Conservation (phyloP, 371 early-diverging fungal genomes). For the Lichtheimia ornata region DNA sequence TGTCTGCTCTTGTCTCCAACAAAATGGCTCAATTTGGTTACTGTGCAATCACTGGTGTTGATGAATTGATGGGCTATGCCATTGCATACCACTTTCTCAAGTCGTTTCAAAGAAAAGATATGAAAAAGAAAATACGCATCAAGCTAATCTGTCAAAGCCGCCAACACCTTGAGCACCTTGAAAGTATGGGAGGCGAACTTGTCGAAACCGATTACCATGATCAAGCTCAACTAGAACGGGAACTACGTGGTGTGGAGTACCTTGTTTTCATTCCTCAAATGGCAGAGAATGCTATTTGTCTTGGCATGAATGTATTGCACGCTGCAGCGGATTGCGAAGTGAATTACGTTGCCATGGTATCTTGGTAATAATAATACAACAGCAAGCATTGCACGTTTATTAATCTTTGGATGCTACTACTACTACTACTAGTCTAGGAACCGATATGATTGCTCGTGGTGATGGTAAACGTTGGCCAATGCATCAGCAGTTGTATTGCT, state of each 20-base stretch:
- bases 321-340: slow-evolving; percentile 20
- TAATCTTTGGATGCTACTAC: slow-evolving; percentile 1
- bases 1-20: no score
- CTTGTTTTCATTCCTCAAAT: slow-evolving; percentile 30
- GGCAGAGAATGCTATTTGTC: slow-evolving; percentile 21
- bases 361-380: slow-evolving; percentile 22
- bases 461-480: background rate
- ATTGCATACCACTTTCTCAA: slow-evolving; percentile 26
- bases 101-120: slow-evolving; percentile 1
- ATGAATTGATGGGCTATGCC: slow-evolving; percentile 30
- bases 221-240: slow-evolving; percentile 20
- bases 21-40: no score
- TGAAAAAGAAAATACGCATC: background rate
- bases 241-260: slow-evolving; percentile 14
- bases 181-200: slow-evolving; percentile 32
- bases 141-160: slow-evolving; percentile 29
- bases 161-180: slow-evolving; percentile 21
- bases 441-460: slow-evolving; percentile 15
- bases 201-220: slow-evolving; percentile 26
- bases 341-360: slow-evolving; percentile 27
- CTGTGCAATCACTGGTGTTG: slow-evolving; percentile 32
- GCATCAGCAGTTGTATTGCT: slow-evolving; percentile 14
- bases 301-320: slow-evolving; percentile 26
- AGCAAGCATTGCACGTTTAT: background rate
- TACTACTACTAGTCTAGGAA: slow-evolving; percentile 24